These are phyloP conservation scores for Salvia miltiorrhiza DNA, from an alignment of 257 asterid genomes.

Conservation along the genomic window DNA sequence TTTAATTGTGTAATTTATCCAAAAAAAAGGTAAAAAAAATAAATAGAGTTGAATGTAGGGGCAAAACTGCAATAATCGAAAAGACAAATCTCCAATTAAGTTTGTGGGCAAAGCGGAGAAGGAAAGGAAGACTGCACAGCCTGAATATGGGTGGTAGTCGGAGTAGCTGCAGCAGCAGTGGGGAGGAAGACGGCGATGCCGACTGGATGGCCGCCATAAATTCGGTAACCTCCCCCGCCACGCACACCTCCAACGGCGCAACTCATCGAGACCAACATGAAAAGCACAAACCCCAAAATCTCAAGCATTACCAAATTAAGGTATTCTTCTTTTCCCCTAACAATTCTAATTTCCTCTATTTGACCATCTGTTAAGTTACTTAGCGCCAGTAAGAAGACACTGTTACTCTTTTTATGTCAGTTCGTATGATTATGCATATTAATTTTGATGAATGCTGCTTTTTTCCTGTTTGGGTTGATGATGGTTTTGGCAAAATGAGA, in stretches of 20 bases:
- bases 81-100: too few species aligned
- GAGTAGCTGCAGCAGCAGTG: conserved; percentile 51
- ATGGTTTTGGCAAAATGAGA: neutral
- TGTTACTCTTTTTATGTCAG: neutral
- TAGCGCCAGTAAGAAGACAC: neutral
- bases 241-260: conserved; percentile 15
- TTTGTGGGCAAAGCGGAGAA: too few species aligned
- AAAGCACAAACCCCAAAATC: conserved; percentile 35
- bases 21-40: too few species aligned
- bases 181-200: conserved; percentile 85
- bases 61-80: too few species aligned
- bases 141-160: conserved; percentile 39
- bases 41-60: too few species aligned
- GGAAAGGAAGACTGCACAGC: neutral
- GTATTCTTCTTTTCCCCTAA: conserved; percentile 23
- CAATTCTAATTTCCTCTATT: neutral
- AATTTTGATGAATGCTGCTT: neutral
- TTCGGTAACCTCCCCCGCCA: conserved; percentile 47
- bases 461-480: conserved; percentile 8
- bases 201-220: conserved; percentile 84
- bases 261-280: conserved; percentile 30
- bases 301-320: conserved; percentile 75
- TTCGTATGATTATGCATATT: conserved; percentile 5
- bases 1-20: too few species aligned
- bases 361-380: neutral